These are phyloP conservation scores for Cytospora schulzeri DNA, from an alignment of 2,329 filamentous ascomycete genomes.

Conservation along the genomic window DNA sequence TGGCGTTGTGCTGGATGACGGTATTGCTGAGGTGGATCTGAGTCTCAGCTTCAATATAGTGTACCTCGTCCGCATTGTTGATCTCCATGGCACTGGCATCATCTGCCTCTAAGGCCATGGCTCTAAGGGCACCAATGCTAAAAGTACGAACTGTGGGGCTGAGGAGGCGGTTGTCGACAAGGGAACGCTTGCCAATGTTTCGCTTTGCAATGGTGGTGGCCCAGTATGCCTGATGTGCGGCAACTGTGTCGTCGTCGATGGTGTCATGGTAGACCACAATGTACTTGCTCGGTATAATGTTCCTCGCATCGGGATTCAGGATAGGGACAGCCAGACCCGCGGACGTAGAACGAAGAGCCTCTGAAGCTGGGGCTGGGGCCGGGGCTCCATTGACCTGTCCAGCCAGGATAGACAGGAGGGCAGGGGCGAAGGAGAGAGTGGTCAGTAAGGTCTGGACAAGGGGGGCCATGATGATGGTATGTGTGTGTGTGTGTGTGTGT, in stretches of 20 bases:
- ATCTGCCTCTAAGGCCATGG: constrained; percentile 46
- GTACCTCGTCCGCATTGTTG: constrained; percentile 46
- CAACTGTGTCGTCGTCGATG: constrained; percentile 50
- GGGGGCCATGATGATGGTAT: constrained; percentile 14
- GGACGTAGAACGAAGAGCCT: not conserved
- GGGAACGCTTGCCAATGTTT: constrained; percentile 55
- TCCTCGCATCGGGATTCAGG: constrained; percentile 49
- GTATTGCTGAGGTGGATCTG: constrained; percentile 47
- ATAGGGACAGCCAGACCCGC: constrained; percentile 46
- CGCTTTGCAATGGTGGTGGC: constrained; percentile 55
- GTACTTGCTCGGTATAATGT: constrained; percentile 59
- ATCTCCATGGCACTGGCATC: constrained; percentile 44
- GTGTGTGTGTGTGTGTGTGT: not conserved
- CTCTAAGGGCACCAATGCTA: constrained; percentile 53
- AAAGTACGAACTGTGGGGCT: constrained; percentile 51
- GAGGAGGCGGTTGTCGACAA: constrained; percentile 46
- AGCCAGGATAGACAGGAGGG: constrained; percentile 21
- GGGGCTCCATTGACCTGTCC: constrained; percentile 20
- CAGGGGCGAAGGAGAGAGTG: constrained; percentile 14
- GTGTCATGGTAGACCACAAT: constrained; percentile 67
- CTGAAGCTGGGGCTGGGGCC: constrained; percentile 14
- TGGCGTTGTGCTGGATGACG: constrained; percentile 55
- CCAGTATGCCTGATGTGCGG: constrained; percentile 52
- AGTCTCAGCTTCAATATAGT: constrained; percentile 50
- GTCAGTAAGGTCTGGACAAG: constrained; percentile 13